A percentile compares a stretch with the other conserved stretches of the same genome.
These are phyloP conservation scores for Tetramitus jugosus DNA, from an alignment of 208 protist species.

Conservation along the genomic window DNA sequence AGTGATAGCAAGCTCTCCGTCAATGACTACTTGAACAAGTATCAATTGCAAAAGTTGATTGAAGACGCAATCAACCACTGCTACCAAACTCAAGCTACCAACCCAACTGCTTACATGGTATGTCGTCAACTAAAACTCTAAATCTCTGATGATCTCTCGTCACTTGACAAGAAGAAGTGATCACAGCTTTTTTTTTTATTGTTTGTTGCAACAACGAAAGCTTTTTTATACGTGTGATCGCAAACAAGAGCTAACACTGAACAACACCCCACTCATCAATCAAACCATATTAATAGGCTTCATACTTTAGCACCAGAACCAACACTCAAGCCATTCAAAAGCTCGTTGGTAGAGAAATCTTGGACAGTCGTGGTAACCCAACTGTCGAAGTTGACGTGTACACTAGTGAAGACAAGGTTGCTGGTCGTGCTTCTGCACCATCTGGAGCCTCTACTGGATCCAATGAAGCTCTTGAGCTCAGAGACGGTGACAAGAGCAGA, in stretches of 20 bases:
- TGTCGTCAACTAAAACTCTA: background rate
- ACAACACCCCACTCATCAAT: no score
- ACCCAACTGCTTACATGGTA: background rate
- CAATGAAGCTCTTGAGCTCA: slow-evolving; percentile 93
- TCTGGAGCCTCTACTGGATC: slow-evolving; percentile 97
- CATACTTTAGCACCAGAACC: background rate
- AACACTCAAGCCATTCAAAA: background rate
- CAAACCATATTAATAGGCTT: no score
- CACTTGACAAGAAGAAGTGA: no score
- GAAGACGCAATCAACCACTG: slow-evolving; percentile 22
- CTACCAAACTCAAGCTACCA: slow-evolving; percentile 10
- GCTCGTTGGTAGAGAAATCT: slow-evolving; percentile 22
- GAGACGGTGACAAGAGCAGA: slow-evolving; percentile 77
- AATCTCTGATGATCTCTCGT: no score
- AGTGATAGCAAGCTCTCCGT: background rate
- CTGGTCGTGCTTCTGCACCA: slow-evolving; percentile 81
- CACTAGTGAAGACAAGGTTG: background rate
- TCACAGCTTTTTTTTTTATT: no score
- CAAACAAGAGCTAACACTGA: no score
- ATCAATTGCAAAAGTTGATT: slow-evolving; percentile 17
- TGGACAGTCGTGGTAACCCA: slow-evolving; percentile 27
- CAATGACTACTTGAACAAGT: slow-evolving; percentile 3
- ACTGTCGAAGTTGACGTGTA: slow-evolving; percentile 27
- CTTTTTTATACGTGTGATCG: background rate
- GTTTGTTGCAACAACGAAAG: background rate